phyloP scores from a whole-genome alignment of 2,329 filamentous ascomycete genomes.

The Ascosphaera apis region DNA sequence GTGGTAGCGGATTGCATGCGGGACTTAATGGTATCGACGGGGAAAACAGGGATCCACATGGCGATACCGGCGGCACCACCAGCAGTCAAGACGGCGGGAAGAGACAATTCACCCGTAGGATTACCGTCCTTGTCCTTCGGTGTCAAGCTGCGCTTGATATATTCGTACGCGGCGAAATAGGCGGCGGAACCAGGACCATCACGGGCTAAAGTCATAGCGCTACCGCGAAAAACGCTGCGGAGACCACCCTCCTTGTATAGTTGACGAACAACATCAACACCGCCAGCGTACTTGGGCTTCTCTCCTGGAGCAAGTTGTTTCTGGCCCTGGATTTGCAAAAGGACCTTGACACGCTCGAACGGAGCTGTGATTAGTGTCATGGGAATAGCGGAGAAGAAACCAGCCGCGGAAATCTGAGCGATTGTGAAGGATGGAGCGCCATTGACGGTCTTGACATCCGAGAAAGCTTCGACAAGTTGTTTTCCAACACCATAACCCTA shows the following conservation, averaged over 20 bases:
- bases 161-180: constrained; percentile 95
- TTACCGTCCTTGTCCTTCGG: constrained; percentile 57
- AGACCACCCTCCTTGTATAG: constrained; percentile 80
- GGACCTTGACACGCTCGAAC: constrained; percentile 96
- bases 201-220: constrained; percentile 70
- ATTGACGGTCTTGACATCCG: constrained; percentile 39
- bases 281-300: constrained; percentile 77
- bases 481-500: constrained; percentile 93
- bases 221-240: constrained; percentile 78
- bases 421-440: constrained; percentile 46
- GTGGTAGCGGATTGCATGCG: constrained; percentile 79
- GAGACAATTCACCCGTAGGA: constrained; percentile 51
- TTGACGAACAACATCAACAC: constrained; percentile 74
- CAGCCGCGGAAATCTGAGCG: constrained; percentile 69
- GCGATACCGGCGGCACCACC: constrained; percentile 81
- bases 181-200: constrained; percentile 84
- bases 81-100: constrained; percentile 62
- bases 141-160: constrained; percentile 70
- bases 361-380: constrained; percentile 98
- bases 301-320: constrained; percentile 65
- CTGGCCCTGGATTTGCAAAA: constrained; percentile 92
- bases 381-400: constrained; percentile 93
- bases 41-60: constrained; percentile 99
- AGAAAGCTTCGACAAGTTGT: constrained; percentile 49
- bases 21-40: constrained; percentile 89